These are phyloP conservation scores for Paramecium primaurelia DNA, from an alignment of 73 alveolate species.

Conservation along the genomic window DNA sequence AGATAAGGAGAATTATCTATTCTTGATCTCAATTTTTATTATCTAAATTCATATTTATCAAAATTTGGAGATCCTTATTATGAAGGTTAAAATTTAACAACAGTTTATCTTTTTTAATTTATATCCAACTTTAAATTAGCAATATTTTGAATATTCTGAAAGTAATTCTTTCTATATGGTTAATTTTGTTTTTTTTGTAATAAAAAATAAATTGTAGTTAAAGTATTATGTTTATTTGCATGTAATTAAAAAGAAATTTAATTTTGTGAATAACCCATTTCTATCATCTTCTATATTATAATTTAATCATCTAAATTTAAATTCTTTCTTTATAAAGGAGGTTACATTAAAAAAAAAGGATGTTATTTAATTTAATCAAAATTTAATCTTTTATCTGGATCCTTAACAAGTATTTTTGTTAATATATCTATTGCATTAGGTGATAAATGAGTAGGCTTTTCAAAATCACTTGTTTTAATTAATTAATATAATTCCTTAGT, in stretches of 20 bases:
- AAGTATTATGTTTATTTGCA: neutral
- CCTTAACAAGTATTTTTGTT: neutral
- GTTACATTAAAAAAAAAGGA: neutral
- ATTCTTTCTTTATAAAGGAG: neutral
- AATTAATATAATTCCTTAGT: conserved; percentile 45
- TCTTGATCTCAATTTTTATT: neutral
- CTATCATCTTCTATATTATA: neutral
- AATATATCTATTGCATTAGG: neutral
- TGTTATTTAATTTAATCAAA: neutral
- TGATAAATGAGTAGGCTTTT: conserved; percentile 13
- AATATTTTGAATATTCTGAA: neutral
- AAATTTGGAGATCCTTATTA: neutral
- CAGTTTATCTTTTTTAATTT: neutral
- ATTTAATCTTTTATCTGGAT: conserved; percentile 16
- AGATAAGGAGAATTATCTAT: neutral
- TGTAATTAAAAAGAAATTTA: neutral
- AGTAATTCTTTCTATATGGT: neutral
- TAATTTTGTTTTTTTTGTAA: neutral
- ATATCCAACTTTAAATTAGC: neutral
- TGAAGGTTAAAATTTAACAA: neutral
- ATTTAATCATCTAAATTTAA: neutral
- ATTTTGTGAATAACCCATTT: neutral
- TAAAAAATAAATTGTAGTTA: neutral
- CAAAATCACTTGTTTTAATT: conserved; percentile 15
- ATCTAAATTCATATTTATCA: neutral